Conservation (phyloP, 495 filamentous ascomycete genomes). For the Geoglossum glabrum region DNA sequence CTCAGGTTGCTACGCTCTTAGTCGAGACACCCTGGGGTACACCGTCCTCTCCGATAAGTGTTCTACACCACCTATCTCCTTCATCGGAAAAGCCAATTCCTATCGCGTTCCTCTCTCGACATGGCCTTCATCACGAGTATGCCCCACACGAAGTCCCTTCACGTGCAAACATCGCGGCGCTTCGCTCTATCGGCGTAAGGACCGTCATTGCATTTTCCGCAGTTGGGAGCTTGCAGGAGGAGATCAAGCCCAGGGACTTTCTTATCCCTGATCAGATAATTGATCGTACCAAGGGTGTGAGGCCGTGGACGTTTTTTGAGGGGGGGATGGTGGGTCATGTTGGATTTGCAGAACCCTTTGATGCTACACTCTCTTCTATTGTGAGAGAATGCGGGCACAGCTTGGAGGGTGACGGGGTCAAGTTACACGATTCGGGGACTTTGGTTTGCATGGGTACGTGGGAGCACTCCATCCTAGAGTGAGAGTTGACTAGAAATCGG, state of each 20-base stretch:
- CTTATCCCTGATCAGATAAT: slow-evolving; percentile 91
- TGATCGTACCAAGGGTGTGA: slow-evolving; percentile 79
- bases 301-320: slow-evolving; percentile 89
- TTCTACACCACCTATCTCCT: slow-evolving; percentile 61
- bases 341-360: slow-evolving; percentile 89
- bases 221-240: slow-evolving; percentile 78
- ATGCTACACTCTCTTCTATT: slow-evolving; percentile 49
- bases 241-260: slow-evolving; percentile 88
- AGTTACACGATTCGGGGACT: slow-evolving; percentile 56
- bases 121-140: slow-evolving; percentile 70
- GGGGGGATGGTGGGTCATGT: slow-evolving; percentile 84
- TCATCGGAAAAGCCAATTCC: slow-evolving; percentile 35
- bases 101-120: slow-evolving; percentile 85
- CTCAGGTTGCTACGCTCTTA: slow-evolving; percentile 53
- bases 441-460: slow-evolving; percentile 74
- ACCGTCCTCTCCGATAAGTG: slow-evolving; percentile 75
- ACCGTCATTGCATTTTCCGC: slow-evolving; percentile 86
- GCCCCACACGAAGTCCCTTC: slow-evolving; percentile 82
- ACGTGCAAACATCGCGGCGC: slow-evolving; percentile 87
- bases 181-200: slow-evolving; percentile 74
- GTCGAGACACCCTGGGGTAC: slow-evolving; percentile 74
- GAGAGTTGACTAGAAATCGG: not conserved
- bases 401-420: slow-evolving; percentile 58
- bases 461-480: not conserved
- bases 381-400: slow-evolving; percentile 53